Evolutionary conservation across 257 asterid species (phyloP).

Genomic region (Knoxia roxburghii): DNA sequence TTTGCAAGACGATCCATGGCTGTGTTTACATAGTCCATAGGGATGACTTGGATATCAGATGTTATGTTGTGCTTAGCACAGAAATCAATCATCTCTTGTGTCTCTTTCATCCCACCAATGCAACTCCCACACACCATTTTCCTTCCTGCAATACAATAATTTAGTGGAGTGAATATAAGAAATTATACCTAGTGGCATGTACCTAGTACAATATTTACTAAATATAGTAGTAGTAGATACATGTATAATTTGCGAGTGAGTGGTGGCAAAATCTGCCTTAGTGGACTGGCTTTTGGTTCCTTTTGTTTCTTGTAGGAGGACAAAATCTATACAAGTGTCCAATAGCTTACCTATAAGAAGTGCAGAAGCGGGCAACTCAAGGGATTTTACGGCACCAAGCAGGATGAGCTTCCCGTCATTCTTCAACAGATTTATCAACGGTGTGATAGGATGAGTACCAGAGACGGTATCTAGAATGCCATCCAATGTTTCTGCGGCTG

Average conservation of each 20-base stretch:
- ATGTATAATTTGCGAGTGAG: no score
- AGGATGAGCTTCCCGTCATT: conserved; percentile 8
- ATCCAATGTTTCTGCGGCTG: conserved; percentile 7
- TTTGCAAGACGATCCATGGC: conserved; percentile 50
- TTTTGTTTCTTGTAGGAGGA: background rate
- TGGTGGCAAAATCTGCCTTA: background rate
- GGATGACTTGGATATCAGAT: conserved; percentile 31
- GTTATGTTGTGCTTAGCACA: conserved; percentile 28
- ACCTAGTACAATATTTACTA: no score
- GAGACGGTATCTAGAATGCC: conserved; percentile 13
- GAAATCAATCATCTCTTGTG: conserved; percentile 38
- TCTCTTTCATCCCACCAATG: conserved; percentile 47
- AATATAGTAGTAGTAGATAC: no score
- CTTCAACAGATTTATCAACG: conserved; percentile 8
- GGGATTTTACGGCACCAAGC: conserved; percentile 7
- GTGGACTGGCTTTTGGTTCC: background rate
- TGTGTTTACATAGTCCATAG: conserved; percentile 41
- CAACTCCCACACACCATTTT: conserved; percentile 30
- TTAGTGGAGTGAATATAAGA: background rate
- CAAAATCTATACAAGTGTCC: background rate
- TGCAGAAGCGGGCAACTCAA: conserved; percentile 7
- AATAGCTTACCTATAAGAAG: conserved; percentile 4
- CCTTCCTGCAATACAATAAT: conserved; percentile 28
- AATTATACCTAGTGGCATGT: no score
- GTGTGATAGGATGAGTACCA: conserved; percentile 8